These are phyloP conservation scores for Boletus edulis DNA, from an alignment of 768 basidiomycete species.

Conservation along the genomic window DNA sequence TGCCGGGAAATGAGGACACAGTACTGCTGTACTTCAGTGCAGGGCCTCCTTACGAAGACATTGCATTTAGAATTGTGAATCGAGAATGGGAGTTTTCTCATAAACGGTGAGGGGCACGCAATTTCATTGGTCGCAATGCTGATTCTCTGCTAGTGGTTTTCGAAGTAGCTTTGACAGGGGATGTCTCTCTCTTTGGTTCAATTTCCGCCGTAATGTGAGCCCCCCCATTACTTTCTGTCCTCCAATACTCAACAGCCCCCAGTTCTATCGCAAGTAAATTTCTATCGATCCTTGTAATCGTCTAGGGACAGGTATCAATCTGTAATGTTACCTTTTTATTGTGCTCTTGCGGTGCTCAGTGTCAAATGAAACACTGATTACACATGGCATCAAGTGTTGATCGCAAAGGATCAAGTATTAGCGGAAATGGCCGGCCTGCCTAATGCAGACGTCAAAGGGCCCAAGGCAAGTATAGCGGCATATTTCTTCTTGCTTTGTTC, in stretches of 20 bases:
- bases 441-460: conserved; percentile 8
- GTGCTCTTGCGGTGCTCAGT: conserved; percentile 14
- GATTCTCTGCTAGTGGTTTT: conserved; percentile 67
- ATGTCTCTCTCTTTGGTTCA: conserved; percentile 94
- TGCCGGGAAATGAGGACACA: conserved; percentile 93
- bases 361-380: conserved; percentile 9
- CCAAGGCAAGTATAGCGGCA: conserved; percentile 2
- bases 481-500: conserved; percentile 23
- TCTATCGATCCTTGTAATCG: conserved; percentile 16
- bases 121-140: conserved; percentile 14
- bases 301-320: conserved; percentile 19
- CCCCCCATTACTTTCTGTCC: conserved; percentile 3
- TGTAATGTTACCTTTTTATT: conserved; percentile 29
- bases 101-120: conserved; percentile 61
- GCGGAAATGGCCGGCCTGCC: conserved; percentile 13
- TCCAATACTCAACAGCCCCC: conserved; percentile 16
- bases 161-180: conserved; percentile 96
- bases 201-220: conserved; percentile 90
- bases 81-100: conserved; percentile 99
- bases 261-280: conserved; percentile 81
- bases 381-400: not conserved
- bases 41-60: conserved; percentile 98
- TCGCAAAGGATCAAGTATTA: conserved; percentile 3
- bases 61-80: conserved; percentile 97
- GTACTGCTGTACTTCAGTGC: conserved; percentile 91